Evolutionary conservation across 2,329 filamentous ascomycete species (phyloP), one percentile per base, ranked within the genome.

Genomic region (Tolypocladium ophioglossoides): DNA sequence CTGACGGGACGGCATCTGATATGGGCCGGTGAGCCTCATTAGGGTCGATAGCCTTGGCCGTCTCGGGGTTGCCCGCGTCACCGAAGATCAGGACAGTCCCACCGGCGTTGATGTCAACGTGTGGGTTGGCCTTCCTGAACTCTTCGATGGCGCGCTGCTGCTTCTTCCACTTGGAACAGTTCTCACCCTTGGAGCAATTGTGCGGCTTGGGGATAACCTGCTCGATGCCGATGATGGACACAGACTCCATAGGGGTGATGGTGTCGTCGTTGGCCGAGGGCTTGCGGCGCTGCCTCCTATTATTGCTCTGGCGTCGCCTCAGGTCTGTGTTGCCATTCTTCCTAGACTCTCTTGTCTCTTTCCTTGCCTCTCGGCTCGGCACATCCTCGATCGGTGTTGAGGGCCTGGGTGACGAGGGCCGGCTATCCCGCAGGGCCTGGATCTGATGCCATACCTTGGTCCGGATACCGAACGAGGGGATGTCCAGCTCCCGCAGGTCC

Each of bases 191-290:
- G 48, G 83, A 83, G 72, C 91, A 96, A 54, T 80, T 79, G 70
- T 96, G 91, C 18, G 86, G 82, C 71, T 89, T 91, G 6, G 91
- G 91, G 53, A 95, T 79, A 53, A 94, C 75, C 69, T 95, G 89
- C 71, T 96, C 91, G 58, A 95, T 95, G 32, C 87, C 91, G 37
- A 96, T 90, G 61, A 95, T 95, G 0, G 90, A 95, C 4, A 94
- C 85, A 1, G 89, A 92, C 68, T 95, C 89, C 55, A 85, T 80
- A 2, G 89, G 89, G 1, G 85, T 85, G 66, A 94, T 86, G 49
- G 82, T 72, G 62, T 91, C 86, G 58, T 84, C 81, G 52, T 74
- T 81, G 50, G 72, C 68, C 14, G 74, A 68, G 9, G 67, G 62
- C 55, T 70, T 72, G 59, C 69, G 70, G 55, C 68, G 70, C 41